Evolutionary conservation across 306 rosid genomes (phyloP).

Genomic region (Canavalia gladiata): DNA sequence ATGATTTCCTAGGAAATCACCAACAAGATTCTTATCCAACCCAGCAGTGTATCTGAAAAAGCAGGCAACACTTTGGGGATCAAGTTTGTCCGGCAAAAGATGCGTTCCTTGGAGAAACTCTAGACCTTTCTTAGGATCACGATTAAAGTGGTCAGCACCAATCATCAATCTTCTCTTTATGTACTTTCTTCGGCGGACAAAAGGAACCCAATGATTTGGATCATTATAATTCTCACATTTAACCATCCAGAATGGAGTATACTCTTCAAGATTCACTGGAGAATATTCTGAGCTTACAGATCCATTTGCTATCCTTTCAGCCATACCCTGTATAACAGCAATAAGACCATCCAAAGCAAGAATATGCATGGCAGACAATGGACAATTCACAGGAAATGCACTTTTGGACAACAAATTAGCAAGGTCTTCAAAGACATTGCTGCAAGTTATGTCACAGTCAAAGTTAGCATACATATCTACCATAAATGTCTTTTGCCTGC

Average conservation of each 20-base stretch:
- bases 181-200: slow-evolving; percentile 87
- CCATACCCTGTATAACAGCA: slow-evolving; percentile 99
- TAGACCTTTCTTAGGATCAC: slow-evolving; percentile 98
- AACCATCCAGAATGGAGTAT: slow-evolving; percentile 97
- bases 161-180: slow-evolving; percentile 97
- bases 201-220: slow-evolving; percentile 91
- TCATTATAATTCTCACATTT: slow-evolving; percentile 90
- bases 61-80: slow-evolving; percentile 99
- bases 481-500: slow-evolving; percentile 90
- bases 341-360: slow-evolving; percentile 96
- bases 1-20: slow-evolving; percentile 96
- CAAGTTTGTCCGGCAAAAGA: slow-evolving; percentile 98
- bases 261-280: slow-evolving; percentile 83
- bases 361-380: slow-evolving; percentile 87
- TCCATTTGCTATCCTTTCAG: slow-evolving; percentile 88
- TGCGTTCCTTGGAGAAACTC: slow-evolving; percentile 98
- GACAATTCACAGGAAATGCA: slow-evolving; percentile 93
- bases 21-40: slow-evolving; percentile 97
- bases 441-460: slow-evolving; percentile 95
- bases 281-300: slow-evolving; percentile 66
- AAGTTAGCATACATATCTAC: slow-evolving; percentile 96
- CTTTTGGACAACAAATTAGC: slow-evolving; percentile 87
- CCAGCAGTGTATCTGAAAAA: slow-evolving; percentile 99
- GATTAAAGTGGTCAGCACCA: slow-evolving; percentile 99
- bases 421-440: slow-evolving; percentile 94